phyloP scores from a whole-genome alignment of 225 moss, liverwort and hornwort species.

The Neckera pumila region DNA sequence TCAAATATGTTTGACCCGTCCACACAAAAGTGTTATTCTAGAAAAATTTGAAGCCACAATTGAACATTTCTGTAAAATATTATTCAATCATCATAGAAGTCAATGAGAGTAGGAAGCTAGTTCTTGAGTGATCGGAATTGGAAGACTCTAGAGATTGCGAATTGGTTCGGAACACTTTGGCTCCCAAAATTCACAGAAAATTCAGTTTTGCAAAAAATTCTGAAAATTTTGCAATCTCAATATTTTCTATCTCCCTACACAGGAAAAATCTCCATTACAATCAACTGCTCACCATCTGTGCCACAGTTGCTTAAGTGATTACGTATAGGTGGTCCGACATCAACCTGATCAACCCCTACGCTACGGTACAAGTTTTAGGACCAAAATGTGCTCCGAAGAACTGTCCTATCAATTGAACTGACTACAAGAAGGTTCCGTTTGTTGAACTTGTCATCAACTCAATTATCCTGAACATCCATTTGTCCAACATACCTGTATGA shows the following conservation, averaged over 20 bases:
- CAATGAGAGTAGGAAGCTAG: too few species aligned
- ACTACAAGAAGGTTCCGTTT: slow-evolving; percentile 1
- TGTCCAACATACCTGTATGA: slow-evolving; percentile 76
- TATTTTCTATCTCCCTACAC: too few species aligned
- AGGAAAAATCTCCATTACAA: too few species aligned
- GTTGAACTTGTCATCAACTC: slow-evolving; percentile 20
- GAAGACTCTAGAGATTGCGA: too few species aligned
- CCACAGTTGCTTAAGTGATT: too few species aligned
- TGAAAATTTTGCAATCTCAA: too few species aligned
- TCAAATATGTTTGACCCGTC: neutral
- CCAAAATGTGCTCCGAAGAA: neutral
- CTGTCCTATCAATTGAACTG: neutral
- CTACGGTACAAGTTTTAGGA: neutral
- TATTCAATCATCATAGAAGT: neutral
- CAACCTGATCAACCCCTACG: neutral
- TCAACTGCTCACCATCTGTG: too few species aligned
- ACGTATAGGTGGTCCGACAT: too few species aligned
- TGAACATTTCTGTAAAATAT: neutral
- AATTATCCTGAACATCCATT: slow-evolving; percentile 63
- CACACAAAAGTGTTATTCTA: neutral
- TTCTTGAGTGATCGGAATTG: too few species aligned
- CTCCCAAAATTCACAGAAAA: too few species aligned
- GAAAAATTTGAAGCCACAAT: neutral
- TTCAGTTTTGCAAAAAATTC: too few species aligned
- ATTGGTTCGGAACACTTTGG: too few species aligned